These are phyloP conservation scores for Cytospora piceae DNA, from an alignment of 2,329 filamentous ascomycete genomes.

Conservation along the genomic window DNA sequence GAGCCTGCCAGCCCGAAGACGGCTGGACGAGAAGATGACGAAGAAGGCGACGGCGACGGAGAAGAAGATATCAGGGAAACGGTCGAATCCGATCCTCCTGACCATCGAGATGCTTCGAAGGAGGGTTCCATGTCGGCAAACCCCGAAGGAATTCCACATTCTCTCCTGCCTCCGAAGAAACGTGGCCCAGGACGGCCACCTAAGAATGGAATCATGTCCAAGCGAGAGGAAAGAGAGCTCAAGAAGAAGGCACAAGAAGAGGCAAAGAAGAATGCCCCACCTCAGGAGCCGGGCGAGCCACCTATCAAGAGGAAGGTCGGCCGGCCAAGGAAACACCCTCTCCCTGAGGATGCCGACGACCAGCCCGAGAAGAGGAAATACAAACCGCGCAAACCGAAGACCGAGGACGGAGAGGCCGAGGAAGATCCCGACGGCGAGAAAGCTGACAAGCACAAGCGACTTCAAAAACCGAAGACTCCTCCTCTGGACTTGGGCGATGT, in stretches of 20 bases:
- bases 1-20: slow-evolving; percentile 9
- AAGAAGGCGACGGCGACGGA: slow-evolving; percentile 35
- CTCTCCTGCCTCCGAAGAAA: slow-evolving; percentile 59
- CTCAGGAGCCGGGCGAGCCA: slow-evolving; percentile 51
- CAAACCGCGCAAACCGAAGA: slow-evolving; percentile 57
- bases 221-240: slow-evolving; percentile 68
- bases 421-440: slow-evolving; percentile 60
- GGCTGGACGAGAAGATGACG: slow-evolving; percentile 34
- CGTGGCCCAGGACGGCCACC: slow-evolving; percentile 80
- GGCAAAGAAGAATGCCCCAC: slow-evolving; percentile 56
- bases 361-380: slow-evolving; percentile 68
- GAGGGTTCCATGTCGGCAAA: slow-evolving; percentile 36
- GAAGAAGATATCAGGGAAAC: slow-evolving; percentile 39
- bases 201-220: slow-evolving; percentile 83
- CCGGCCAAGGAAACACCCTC: slow-evolving; percentile 65
- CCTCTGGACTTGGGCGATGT: slow-evolving; percentile 56
- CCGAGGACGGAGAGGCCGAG: slow-evolving; percentile 54
- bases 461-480: slow-evolving; percentile 67
- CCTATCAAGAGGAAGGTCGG: slow-evolving; percentile 67
- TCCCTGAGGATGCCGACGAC: slow-evolving; percentile 58
- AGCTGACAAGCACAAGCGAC: slow-evolving; percentile 60
- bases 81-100: slow-evolving; percentile 37
- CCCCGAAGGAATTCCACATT: slow-evolving; percentile 37
- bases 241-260: slow-evolving; percentile 61
- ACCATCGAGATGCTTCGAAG: slow-evolving; percentile 22